Percentiles rank a stretch among this genome's conserved stretches.
phyloP scores from a whole-genome alignment of 768 basidiomycete genomes.

The Crassisporium funariophilum region DNA sequence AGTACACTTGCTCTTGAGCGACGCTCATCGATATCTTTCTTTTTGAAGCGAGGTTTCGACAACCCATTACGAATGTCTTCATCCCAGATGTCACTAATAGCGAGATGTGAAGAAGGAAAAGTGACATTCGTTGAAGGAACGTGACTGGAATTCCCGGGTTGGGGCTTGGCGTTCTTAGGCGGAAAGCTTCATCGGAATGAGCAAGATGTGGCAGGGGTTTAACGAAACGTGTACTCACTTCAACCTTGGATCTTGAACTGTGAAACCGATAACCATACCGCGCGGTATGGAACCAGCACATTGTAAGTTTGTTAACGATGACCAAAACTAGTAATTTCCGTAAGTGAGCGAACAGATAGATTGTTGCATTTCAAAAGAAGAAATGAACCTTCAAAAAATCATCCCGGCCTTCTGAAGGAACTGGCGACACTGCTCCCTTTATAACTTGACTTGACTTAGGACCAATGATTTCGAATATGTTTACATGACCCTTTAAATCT shows the following conservation, averaged over 20 bases:
- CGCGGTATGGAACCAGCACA: slow-evolving; percentile 68
- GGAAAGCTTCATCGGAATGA: slow-evolving; percentile 64
- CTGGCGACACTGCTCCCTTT: slow-evolving; percentile 60
- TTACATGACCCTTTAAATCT: slow-evolving; percentile 71
- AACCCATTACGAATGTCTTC: slow-evolving; percentile 51
- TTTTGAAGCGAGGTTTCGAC: slow-evolving; percentile 68
- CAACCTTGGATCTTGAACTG: slow-evolving; percentile 83
- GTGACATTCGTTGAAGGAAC: slow-evolving; percentile 34
- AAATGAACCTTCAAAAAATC: slow-evolving; percentile 60
- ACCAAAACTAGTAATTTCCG: slow-evolving; percentile 60
- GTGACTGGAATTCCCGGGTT: slow-evolving; percentile 26
- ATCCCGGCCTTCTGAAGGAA: slow-evolving; percentile 45
- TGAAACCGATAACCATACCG: slow-evolving; percentile 78
- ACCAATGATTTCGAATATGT: slow-evolving; percentile 89
- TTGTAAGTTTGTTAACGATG: slow-evolving; percentile 57
- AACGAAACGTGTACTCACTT: slow-evolving; percentile 50
- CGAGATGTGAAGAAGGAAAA: slow-evolving; percentile 59
- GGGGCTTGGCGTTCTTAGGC: slow-evolving; percentile 68
- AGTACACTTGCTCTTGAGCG: slow-evolving; percentile 59
- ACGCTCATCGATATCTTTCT: slow-evolving; percentile 85
- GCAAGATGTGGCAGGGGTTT: slow-evolving; percentile 1
- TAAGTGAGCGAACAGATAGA: slow-evolving; percentile 5
- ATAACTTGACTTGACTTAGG: slow-evolving; percentile 78
- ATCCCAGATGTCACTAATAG: slow-evolving; percentile 78
- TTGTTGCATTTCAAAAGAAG: background rate